A percentile compares a stretch with the other conserved stretches of the same genome.
These are phyloP conservation scores for Syncephalis plumigaleata DNA, from an alignment of 371 early-diverging fungal species.

Conservation along the genomic window DNA sequence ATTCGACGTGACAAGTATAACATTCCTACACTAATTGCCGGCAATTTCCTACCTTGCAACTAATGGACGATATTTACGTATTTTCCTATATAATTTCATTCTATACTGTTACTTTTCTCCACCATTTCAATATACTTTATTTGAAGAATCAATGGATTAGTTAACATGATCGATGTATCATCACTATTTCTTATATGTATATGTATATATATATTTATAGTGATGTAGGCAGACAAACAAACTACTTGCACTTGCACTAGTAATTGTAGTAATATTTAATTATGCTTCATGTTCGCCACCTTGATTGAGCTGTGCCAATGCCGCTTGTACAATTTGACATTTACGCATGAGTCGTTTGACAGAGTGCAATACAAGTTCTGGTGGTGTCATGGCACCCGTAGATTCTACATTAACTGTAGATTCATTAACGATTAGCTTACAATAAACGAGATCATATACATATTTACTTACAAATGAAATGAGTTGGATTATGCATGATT, in stretches of 20 bases:
- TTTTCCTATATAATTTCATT: neutral
- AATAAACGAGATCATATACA: too few species aligned
- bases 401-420: constrained; percentile 73
- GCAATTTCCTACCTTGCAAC: constrained; percentile 54
- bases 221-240: too few species aligned
- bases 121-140: neutral
- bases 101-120: neutral
- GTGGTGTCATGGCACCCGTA: constrained; percentile 64
- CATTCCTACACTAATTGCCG: constrained; percentile 64
- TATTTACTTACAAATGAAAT: constrained; percentile 85
- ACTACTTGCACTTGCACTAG: too few species aligned
- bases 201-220: too few species aligned
- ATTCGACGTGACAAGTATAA: constrained; percentile 81
- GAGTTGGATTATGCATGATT: constrained; percentile 79
- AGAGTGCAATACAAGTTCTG: constrained; percentile 58
- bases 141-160: too few species aligned
- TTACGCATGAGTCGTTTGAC: constrained; percentile 64
- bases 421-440: neutral
- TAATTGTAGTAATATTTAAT: too few species aligned
- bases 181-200: too few species aligned
- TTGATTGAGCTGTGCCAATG: neutral
- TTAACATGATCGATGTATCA: too few species aligned
- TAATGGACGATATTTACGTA: neutral
- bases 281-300: neutral
- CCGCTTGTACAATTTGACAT: constrained; percentile 34